Percentiles rank a stretch among this genome's conserved stretches.
Evolutionary conservation across 352 stramenopile species (phyloP).

Genomic region (Pythium monospermum): DNA sequence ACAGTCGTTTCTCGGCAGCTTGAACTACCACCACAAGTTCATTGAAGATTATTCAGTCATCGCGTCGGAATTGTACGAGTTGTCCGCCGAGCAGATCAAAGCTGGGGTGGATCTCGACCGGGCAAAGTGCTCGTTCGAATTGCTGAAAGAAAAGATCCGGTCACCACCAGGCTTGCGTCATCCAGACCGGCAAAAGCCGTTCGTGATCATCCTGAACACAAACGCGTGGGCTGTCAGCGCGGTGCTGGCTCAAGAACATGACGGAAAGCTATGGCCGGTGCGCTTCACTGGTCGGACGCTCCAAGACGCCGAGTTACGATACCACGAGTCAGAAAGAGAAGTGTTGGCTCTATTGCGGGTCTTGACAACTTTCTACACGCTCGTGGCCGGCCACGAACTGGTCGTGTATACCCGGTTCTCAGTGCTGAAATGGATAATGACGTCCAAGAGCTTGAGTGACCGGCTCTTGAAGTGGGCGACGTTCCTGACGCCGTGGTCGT

Average conservation of each 20-base stretch:
- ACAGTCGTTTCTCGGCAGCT: constrained; percentile 16
- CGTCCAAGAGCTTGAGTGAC: not conserved
- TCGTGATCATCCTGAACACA: constrained; percentile 18
- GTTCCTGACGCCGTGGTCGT: not conserved
- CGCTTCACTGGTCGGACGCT: not conserved
- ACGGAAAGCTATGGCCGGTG: constrained; percentile 11
- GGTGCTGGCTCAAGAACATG: constrained; percentile 25
- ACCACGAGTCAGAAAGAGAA: not conserved
- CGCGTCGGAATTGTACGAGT: constrained; percentile 10
- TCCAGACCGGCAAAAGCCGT: constrained; percentile 13
- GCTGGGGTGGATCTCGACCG: constrained; percentile 9
- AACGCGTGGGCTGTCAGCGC: constrained; percentile 24
- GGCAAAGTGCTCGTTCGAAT: constrained; percentile 15
- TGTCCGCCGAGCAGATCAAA: constrained; percentile 16
- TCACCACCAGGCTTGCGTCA: constrained; percentile 14
- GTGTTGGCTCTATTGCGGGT: not conserved
- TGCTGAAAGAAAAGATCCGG: constrained; percentile 23
- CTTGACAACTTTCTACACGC: not conserved
- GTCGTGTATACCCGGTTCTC: not conserved
- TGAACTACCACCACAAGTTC: constrained; percentile 21
- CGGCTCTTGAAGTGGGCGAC: no score
- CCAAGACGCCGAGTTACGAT: not conserved
- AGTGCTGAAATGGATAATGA: not conserved
- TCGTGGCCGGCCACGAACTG: not conserved
- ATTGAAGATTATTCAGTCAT: constrained; percentile 18